These are phyloP conservation scores for Saccharomycopsis crataegensis DNA, from an alignment of 1,139 yeast genomes.

Conservation along the genomic window DNA sequence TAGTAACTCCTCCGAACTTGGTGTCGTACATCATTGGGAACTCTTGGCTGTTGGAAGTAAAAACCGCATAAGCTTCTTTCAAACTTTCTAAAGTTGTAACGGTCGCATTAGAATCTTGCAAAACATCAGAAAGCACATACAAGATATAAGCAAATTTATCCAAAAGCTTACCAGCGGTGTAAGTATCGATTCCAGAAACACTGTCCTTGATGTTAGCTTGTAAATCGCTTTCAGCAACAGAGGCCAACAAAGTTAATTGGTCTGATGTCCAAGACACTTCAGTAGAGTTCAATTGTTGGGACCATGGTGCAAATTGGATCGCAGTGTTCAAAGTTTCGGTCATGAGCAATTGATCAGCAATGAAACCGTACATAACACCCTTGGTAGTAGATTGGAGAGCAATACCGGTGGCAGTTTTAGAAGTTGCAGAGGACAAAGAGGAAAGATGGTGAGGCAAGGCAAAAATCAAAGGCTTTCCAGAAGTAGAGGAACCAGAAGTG, in stretches of 20 bases:
- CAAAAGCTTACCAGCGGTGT: constrained; percentile 61
- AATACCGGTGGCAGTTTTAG: constrained; percentile 39
- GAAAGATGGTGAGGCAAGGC: constrained; percentile 68
- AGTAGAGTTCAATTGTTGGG: constrained; percentile 28
- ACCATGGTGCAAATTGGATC: constrained; percentile 59
- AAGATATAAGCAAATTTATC: constrained; percentile 72
- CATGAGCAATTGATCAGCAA: constrained; percentile 44
- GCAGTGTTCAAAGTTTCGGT: constrained; percentile 42
- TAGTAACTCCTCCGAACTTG: constrained; percentile 58
- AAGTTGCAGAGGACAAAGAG: constrained; percentile 37
- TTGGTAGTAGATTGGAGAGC: constrained; percentile 52
- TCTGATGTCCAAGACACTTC: constrained; percentile 40
- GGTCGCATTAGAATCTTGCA: constrained; percentile 47
- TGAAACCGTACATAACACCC: constrained; percentile 58
- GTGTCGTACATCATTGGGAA: constrained; percentile 67
- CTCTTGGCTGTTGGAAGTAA: constrained; percentile 36
- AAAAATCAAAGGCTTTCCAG: constrained; percentile 49
- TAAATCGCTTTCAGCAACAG: constrained; percentile 50
- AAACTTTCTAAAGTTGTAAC: constrained; percentile 39
- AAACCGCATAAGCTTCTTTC: constrained; percentile 46
- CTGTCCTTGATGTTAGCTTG: constrained; percentile 48
- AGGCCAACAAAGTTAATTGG: constrained; percentile 45
- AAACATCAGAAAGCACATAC: constrained; percentile 53
- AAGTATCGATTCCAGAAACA: constrained; percentile 44
- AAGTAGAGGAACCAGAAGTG: constrained; percentile 45